Conservation (phyloP, 108 stramenopile genomes). For the Skeletonema marinoi region DNA sequence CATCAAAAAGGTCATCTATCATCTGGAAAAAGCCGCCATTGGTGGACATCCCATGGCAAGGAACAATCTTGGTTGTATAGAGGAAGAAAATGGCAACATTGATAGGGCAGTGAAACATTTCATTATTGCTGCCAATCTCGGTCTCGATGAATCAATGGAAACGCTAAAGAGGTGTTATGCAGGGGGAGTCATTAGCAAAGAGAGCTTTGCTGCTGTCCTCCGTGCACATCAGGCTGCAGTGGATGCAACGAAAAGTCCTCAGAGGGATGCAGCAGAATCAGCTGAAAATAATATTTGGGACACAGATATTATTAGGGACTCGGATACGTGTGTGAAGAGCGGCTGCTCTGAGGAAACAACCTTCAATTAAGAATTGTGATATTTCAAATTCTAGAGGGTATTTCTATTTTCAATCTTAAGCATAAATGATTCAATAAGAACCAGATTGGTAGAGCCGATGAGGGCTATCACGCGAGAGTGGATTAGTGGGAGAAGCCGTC, state of each 20-base stretch:
- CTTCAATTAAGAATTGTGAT: too few relatives aligned
- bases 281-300: too few relatives aligned
- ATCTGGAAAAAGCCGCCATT: background rate
- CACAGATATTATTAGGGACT: too few relatives aligned
- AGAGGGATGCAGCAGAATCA: background rate
- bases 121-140: background rate
- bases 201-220: background rate
- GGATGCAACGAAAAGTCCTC: background rate
- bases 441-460: too few relatives aligned
- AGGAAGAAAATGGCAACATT: background rate
- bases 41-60: background rate
- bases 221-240: background rate
- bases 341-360: too few relatives aligned
- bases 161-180: background rate
- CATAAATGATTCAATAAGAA: too few relatives aligned
- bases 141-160: background rate
- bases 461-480: too few relatives aligned
- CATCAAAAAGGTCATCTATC: background rate
- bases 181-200: background rate
- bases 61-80: background rate
- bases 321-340: too few relatives aligned
- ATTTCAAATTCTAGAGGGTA: too few relatives aligned
- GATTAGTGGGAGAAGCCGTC: too few relatives aligned
- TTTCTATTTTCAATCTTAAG: too few relatives aligned
- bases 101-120: background rate